Percentiles rank a stretch among this genome's conserved stretches.
Conservation (phyloP, 2,329 filamentous ascomycete species). For the Aureobasidium leucospermi region DNA sequence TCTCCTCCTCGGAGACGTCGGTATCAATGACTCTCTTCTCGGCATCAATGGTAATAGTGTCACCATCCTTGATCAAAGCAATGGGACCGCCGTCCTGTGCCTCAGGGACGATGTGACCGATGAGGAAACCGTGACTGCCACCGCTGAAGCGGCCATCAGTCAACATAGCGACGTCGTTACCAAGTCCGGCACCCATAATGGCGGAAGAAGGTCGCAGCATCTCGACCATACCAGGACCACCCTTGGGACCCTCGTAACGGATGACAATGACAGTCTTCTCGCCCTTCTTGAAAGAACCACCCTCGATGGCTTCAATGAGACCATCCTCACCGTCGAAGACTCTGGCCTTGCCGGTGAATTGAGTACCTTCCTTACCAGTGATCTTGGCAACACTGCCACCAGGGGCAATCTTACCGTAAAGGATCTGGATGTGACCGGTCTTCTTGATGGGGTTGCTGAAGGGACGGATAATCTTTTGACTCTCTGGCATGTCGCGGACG, state of each 20-base stretch:
- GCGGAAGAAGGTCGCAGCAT: conserved; percentile 82
- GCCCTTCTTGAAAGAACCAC: conserved; percentile 62
- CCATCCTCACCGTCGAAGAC: conserved; percentile 64
- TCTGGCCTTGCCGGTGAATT: conserved; percentile 61
- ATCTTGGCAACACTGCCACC: conserved; percentile 68
- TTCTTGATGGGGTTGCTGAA: conserved; percentile 62
- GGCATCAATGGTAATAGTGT: conserved; percentile 79
- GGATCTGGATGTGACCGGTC: conserved; percentile 67
- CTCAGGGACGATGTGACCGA: conserved; percentile 88
- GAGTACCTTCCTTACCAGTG: conserved; percentile 65
- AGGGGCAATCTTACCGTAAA: conserved; percentile 61
- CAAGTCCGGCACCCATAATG: conserved; percentile 82
- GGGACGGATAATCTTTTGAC: conserved; percentile 64
- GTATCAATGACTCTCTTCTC: conserved; percentile 62
- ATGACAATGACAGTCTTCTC: conserved; percentile 73
- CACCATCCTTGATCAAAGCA: conserved; percentile 71
- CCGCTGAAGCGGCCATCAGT: conserved; percentile 88
- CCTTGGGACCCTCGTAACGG: conserved; percentile 76
- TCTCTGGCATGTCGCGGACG: conserved; percentile 55
- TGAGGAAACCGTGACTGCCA: conserved; percentile 85
- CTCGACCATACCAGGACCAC: conserved; percentile 93
- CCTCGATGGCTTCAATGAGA: conserved; percentile 61
- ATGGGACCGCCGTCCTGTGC: conserved; percentile 85
- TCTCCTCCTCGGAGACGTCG: conserved; percentile 57
- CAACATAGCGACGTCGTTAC: conserved; percentile 72